Base-by-base conservation (phyloP, 352 stramenopile genomes). In the Elongisporangium prolatum region DNA sequence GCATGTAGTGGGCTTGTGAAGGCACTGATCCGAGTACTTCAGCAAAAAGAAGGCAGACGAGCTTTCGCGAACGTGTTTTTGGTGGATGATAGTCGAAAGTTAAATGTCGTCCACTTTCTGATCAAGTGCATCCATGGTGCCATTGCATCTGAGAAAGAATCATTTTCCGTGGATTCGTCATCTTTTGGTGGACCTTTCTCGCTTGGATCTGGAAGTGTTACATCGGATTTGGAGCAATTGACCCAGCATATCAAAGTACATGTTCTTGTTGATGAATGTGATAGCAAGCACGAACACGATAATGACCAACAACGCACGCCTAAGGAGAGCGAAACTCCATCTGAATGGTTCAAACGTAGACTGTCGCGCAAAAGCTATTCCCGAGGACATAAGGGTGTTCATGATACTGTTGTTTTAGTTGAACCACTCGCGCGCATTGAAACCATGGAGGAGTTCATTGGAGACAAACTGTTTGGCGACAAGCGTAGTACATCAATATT, bases 391-490 rank as follows among this genome's bases (percentile, higher is more conserved):
- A 58, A 68, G 13, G 40, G 53, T 4, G 74, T 91, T 1, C 77
- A 88, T 25, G 76, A 90, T 21, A 88, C 83, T 0, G 73, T 92
- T 24, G 83, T 92, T 51, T 59, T 92, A 0, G 83, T 92, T 10
- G 83, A 92, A 37, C 83, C 83, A 14, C 72, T 92, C 28, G 83
- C 83, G 18, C 69, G 83, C 14, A 83, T 92, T 38, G 80, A 89
- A 50, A 90, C 83, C 25, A 89, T 92, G 52, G 80, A 92, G 51
- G 78, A 86, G 28, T 92, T 90, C 58, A 86, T 92, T 10, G 57
- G 60, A 8, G 83, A 88, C 47, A 84, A 88, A 52, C 52, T 90
- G 4, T 88, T 89, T 63, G 80, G 77, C 3, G 61, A 64, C 2
- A 56, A 58, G 9, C 56, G 37, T 9, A 56, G 44, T 25, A 54